Evolutionary conservation across 352 stramenopile genomes (phyloP).

Genomic region (Phytophthora uliginosa): DNA sequence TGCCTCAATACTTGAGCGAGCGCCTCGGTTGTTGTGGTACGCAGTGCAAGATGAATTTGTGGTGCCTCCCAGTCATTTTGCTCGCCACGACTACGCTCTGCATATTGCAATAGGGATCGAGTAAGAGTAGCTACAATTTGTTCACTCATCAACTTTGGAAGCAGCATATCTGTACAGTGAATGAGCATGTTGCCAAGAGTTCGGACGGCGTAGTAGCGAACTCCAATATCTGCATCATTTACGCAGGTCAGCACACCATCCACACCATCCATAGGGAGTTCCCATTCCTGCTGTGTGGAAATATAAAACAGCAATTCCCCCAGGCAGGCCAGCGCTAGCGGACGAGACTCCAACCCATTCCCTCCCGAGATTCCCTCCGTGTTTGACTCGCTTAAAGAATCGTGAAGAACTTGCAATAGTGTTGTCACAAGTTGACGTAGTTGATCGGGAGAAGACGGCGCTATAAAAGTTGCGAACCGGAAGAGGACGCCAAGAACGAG

Average conservation of each 20-base stretch:
- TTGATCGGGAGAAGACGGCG: slow-evolving; percentile 64
- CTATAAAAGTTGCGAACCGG: slow-evolving; percentile 78
- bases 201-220: slow-evolving; percentile 67
- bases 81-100: neutral
- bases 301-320: slow-evolving; percentile 85
- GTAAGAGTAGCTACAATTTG: slow-evolving; percentile 46
- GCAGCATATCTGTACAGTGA: slow-evolving; percentile 41
- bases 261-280: slow-evolving; percentile 44
- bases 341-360: slow-evolving; percentile 27
- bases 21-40: slow-evolving; percentile 54
- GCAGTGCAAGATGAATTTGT: slow-evolving; percentile 30
- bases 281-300: slow-evolving; percentile 61
- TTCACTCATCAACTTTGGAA: slow-evolving; percentile 55
- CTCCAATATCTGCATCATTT: slow-evolving; percentile 46
- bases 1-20: slow-evolving; percentile 67
- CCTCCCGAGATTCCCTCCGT: neutral
- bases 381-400: neutral
- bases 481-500: slow-evolving; percentile 78
- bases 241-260: slow-evolving; percentile 48
- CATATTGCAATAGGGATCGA: slow-evolving; percentile 38
- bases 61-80: slow-evolving; percentile 11
- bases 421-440: slow-evolving; percentile 56
- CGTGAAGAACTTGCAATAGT: slow-evolving; percentile 35
- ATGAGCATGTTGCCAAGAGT: slow-evolving; percentile 77
- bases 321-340: slow-evolving; percentile 60